A percentile compares a stretch with the other conserved stretches of the same genome.
Conservation (phyloP, 2,329 filamentous ascomycete genomes). For the Colletotrichum somersetense region DNA sequence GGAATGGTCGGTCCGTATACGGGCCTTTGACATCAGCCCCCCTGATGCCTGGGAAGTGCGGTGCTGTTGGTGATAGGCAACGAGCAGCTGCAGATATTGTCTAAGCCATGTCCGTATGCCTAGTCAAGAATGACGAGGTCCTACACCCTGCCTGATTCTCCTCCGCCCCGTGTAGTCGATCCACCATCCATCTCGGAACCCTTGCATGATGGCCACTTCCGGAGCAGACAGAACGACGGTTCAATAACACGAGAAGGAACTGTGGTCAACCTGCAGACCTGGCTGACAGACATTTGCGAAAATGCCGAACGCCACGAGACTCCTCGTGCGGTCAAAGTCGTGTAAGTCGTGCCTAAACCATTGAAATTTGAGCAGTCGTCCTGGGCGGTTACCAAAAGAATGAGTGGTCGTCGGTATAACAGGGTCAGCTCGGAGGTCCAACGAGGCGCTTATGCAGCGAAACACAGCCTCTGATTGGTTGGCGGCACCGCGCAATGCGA, state of each 20-base stretch:
- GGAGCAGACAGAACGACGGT: neutral
- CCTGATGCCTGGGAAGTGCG: conserved; percentile 11
- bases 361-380: conserved; percentile 13
- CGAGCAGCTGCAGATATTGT: conserved; percentile 40
- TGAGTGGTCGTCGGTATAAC: conserved; percentile 35
- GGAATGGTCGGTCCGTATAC: conserved; percentile 38
- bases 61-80: conserved; percentile 39
- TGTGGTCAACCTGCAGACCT: neutral
- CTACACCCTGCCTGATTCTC: conserved; percentile 1
- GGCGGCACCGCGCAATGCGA: conserved; percentile 38
- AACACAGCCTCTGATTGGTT: conserved; percentile 37
- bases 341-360: neutral
- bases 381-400: conserved; percentile 36
- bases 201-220: conserved; percentile 11
- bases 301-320: neutral
- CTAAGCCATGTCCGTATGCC: conserved; percentile 25
- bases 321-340: neutral
- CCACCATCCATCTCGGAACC: conserved; percentile 5
- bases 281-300: neutral
- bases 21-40: conserved; percentile 9
- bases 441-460: conserved; percentile 38
- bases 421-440: conserved; percentile 18
- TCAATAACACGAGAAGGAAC: conserved; percentile 6
- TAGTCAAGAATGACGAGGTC: conserved; percentile 8
- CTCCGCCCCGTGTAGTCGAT: neutral